These are phyloP conservation scores for Xerocomus brunneocitrinus DNA, from an alignment of 768 basidiomycete species.

Conservation along the genomic window DNA sequence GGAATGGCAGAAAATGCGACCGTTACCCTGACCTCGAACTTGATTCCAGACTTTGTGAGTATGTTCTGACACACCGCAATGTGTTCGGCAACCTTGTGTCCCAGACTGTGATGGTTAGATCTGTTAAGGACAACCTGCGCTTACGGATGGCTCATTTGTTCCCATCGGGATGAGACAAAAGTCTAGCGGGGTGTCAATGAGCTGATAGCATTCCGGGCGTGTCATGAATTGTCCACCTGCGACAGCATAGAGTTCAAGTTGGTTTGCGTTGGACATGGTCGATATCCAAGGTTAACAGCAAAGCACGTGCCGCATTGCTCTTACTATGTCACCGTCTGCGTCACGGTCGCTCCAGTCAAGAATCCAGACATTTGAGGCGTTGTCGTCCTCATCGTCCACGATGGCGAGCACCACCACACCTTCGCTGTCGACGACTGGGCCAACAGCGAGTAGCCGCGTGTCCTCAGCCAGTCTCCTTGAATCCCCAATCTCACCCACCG, in stretches of 20 bases:
- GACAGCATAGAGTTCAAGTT: slow-evolving; percentile 70
- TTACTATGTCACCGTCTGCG: slow-evolving; percentile 38
- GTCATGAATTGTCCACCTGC: slow-evolving; percentile 47
- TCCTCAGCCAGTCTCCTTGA: slow-evolving; percentile 38
- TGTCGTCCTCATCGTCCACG: slow-evolving; percentile 32
- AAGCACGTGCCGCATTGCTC: not conserved
- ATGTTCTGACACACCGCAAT: slow-evolving; percentile 80
- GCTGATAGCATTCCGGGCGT: not conserved
- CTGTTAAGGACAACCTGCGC: slow-evolving; percentile 16
- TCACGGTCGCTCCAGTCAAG: slow-evolving; percentile 45
- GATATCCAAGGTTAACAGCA: not conserved
- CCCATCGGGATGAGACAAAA: slow-evolving; percentile 90
- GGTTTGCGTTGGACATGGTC: slow-evolving; percentile 13
- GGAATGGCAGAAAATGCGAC: not conserved
- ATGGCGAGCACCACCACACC: not conserved
- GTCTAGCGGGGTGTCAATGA: slow-evolving; percentile 40
- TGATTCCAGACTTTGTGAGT: slow-evolving; percentile 77
- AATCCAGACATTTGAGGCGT: slow-evolving; percentile 62
- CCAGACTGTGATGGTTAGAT: not conserved
- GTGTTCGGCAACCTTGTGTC: slow-evolving; percentile 61
- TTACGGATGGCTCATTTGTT: slow-evolving; percentile 65
- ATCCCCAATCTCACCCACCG: slow-evolving; percentile 46
- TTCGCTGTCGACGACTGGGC: slow-evolving; percentile 1
- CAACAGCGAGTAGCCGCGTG: slow-evolving; percentile 1
- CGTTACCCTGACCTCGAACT: slow-evolving; percentile 59